These are phyloP conservation scores for Coffea canephora DNA, from an alignment of 257 asterid species.

Conservation along the genomic window DNA sequence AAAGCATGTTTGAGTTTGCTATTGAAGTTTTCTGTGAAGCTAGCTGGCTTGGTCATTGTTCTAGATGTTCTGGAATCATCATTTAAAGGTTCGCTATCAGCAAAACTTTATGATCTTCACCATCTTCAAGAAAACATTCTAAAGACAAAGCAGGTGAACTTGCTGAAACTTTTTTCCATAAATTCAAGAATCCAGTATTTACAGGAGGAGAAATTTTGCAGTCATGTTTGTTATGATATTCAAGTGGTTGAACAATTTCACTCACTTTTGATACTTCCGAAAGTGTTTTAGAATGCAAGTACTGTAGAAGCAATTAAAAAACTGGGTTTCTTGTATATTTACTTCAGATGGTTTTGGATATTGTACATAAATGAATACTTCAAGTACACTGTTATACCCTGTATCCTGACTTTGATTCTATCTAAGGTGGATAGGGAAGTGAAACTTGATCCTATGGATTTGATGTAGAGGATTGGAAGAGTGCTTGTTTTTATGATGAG, in stretches of 20 bases:
- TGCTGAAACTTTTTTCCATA: conserved; percentile 5
- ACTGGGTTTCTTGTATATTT: not conserved
- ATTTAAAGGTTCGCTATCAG: conserved; percentile 68
- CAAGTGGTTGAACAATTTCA: not conserved
- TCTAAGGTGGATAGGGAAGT: not conserved
- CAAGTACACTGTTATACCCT: not conserved
- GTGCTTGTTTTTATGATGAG: not conserved
- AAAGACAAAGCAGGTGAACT: conserved; percentile 84
- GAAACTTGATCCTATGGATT: not conserved
- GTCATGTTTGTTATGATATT: not conserved
- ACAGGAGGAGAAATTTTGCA: not conserved
- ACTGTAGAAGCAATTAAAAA: not conserved
- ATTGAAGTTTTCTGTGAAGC: conserved; percentile 68
- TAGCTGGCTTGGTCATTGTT: conserved; percentile 63
- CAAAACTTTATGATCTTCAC: conserved; percentile 65
- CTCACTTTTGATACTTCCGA: not conserved
- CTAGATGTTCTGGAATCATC: conserved; percentile 89
- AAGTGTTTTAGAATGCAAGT: not conserved
- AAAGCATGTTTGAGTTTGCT: conserved; percentile 43
- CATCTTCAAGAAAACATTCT: conserved; percentile 75
- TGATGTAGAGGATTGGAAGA: not conserved
- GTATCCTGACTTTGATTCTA: not conserved
- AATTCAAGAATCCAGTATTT: conserved; percentile 1
- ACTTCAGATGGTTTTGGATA: not conserved
- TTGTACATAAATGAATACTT: not conserved